Base-by-base conservation (phyloP, 139 green algal genomes). In the Microglena sp. region DNA sequence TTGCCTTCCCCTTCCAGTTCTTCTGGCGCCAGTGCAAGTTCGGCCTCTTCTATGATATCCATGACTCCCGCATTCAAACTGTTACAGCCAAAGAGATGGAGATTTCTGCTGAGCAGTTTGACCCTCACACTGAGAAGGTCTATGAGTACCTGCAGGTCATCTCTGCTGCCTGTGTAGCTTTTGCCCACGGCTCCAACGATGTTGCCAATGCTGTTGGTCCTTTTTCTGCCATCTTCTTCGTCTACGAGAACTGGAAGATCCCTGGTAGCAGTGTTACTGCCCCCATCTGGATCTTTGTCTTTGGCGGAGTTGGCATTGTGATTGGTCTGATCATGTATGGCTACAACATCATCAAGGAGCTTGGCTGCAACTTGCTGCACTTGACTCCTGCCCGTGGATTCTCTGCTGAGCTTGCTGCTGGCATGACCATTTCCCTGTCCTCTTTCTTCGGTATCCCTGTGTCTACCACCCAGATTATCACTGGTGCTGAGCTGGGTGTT, bases 111-210 rank as follows among this genome's bases (percentile, higher is more conserved):
- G 73, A 67, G 64, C 33, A 77, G 35, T 95, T 92, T 57, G 82
- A 90, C 63, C 44, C 66, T 1, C 73, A 79, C 44, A 89, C 86
- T 0, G 88, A 95, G 79, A 60, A 77, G 11, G 58, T 76, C 11
- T 79, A 68, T 54, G 64, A 75, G 44, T 69, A 72, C 65, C 71
- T 68, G 15, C 89, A 96, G 79, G 86, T 97, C 15, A 82, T 95
- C 69, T 90, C 89, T 27, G 86, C 92, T 2, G 84, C 76, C 60
- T 85, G 76, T 31, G 85, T 90, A 43, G 84, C 84, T 1, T 96
- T 98, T 64, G 77, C 87, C 4, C 89, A 95, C 66, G 89, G 89
- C 3, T 34, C 73, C 57, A 75, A 79, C 46, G 89, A 95, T 70
- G 85, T 95, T 0, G 83, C 86, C 59, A 96, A 96, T 50, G 73